Conservation (phyloP, 495 filamentous ascomycete species). For the Elasticomyces elasticus region DNA sequence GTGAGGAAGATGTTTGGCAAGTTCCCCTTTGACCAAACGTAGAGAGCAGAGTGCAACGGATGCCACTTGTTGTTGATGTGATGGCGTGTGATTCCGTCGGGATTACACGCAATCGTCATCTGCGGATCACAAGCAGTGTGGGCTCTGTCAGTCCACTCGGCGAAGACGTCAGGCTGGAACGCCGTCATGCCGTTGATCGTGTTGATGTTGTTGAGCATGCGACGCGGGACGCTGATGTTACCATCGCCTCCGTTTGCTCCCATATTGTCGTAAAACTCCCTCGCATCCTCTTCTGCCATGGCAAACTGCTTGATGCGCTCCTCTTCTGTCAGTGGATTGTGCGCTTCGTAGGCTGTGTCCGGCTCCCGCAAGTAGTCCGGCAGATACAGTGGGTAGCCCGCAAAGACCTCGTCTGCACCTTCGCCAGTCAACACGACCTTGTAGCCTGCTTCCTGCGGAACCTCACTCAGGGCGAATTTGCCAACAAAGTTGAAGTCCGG, state of each 20-base stretch:
- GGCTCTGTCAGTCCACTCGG: constrained; percentile 12
- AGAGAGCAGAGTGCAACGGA: constrained; percentile 39
- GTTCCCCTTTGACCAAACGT: constrained; percentile 34
- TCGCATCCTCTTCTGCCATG: constrained; percentile 8
- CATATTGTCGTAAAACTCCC: constrained; percentile 14
- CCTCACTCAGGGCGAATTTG: constrained; percentile 37
- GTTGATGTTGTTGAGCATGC: constrained; percentile 31
- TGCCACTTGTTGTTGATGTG: constrained; percentile 39
- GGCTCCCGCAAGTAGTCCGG: constrained; percentile 38
- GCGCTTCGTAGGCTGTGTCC: constrained; percentile 33
- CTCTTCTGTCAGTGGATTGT: constrained; percentile 19
- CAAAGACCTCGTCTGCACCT: constrained; percentile 46
- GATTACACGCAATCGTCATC: constrained; percentile 18
- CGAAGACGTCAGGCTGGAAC: constrained; percentile 19
- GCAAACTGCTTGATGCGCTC: constrained; percentile 5
- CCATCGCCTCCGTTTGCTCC: constrained; percentile 12
- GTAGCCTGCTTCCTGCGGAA: constrained; percentile 35
- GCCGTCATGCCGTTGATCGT: constrained; percentile 40
- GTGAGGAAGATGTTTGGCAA: constrained; percentile 39
- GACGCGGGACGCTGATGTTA: constrained; percentile 35
- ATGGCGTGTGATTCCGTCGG: constrained; percentile 23
- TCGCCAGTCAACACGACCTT: constrained; percentile 46
- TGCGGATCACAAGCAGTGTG: constrained; percentile 10
- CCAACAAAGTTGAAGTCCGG: constrained; percentile 41
- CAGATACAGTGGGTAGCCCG: constrained; percentile 38